Evolutionary conservation across 169 alveolate genomes (phyloP).

Genomic region (Cryptosporidium parvum): DNA sequence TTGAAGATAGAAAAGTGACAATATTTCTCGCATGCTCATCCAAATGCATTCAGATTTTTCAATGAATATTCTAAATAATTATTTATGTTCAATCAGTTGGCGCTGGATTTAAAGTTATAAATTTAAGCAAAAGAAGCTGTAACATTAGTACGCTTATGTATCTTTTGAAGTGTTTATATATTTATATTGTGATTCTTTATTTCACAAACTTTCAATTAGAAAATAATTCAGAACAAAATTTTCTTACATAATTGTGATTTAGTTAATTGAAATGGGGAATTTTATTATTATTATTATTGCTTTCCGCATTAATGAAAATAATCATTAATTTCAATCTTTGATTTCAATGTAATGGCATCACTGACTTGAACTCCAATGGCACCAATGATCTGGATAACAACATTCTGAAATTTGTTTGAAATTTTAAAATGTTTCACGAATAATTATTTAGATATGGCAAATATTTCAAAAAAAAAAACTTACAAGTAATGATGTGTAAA

Average conservation of each 20-base stretch:
- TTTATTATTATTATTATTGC: too few relatives aligned
- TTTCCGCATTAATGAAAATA: background rate
- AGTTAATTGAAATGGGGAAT: background rate
- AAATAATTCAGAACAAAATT: background rate
- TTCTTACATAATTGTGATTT: background rate
- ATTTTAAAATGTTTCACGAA: background rate
- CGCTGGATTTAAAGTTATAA: background rate
- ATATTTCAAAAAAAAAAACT: background rate
- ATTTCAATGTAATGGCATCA: slow-evolving; percentile 7
- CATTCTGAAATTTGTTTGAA: background rate
- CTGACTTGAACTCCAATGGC: slow-evolving; percentile 1
- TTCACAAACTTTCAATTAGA: background rate
- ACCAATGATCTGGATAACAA: slow-evolving; percentile 21
- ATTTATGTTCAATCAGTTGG: background rate
- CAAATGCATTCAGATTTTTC: background rate
- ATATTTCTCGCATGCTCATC: background rate
- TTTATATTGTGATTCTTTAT: too few relatives aligned
- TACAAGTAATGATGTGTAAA: slow-evolving; percentile 39
- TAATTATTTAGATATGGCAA: background rate
- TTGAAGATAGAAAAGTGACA: background rate
- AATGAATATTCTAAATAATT: too few relatives aligned
- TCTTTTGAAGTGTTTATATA: background rate
- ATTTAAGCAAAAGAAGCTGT: background rate
- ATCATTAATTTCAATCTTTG: slow-evolving; percentile 30
- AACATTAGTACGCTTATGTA: background rate